phyloP scores from a whole-genome alignment of 139 green algal species.

The Chlamydomonas incerta region DNA sequence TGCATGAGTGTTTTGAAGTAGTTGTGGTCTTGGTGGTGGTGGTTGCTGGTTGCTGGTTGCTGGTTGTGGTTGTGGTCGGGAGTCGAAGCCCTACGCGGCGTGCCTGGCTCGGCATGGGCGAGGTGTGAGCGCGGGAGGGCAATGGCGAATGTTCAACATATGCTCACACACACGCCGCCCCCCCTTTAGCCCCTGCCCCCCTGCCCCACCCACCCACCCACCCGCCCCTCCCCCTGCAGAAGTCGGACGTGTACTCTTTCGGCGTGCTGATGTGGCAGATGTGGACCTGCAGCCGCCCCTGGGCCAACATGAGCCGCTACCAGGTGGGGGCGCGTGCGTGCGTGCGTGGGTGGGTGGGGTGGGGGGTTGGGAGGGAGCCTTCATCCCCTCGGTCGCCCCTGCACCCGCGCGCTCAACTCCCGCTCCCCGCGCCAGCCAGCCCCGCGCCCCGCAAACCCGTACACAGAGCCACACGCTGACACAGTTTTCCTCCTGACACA shows the following conservation, averaged over 20 bases:
- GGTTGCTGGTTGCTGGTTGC: too few relatives aligned
- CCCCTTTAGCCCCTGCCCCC: not conserved
- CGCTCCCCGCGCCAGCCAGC: not conserved
- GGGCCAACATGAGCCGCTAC: constrained; percentile 47
- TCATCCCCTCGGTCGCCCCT: not conserved
- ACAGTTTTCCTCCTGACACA: too few relatives aligned
- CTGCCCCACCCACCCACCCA: not conserved
- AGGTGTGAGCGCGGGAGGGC: not conserved
- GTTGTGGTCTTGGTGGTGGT: too few relatives aligned
- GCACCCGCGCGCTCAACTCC: not conserved
- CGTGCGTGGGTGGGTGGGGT: too few relatives aligned
- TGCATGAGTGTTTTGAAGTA: not conserved
- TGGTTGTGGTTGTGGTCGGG: too few relatives aligned
- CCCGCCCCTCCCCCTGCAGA: not conserved
- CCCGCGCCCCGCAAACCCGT: not conserved
- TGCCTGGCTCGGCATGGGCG: too few relatives aligned
- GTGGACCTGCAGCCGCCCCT: constrained; percentile 52
- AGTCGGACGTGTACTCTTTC: constrained; percentile 53
- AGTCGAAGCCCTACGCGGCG: too few relatives aligned
- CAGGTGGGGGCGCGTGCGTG: constrained; percentile 44
- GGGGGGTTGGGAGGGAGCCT: not conserved
- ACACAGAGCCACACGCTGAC: not conserved
- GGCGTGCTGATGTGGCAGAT: constrained; percentile 67
- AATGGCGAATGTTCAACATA: not conserved
- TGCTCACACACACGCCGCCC: not conserved